A percentile compares a stretch with the other conserved stretches of the same genome.
Evolutionary conservation across 2,329 filamentous ascomycete genomes (phyloP).

Genomic region (Coleophoma cylindrospora): DNA sequence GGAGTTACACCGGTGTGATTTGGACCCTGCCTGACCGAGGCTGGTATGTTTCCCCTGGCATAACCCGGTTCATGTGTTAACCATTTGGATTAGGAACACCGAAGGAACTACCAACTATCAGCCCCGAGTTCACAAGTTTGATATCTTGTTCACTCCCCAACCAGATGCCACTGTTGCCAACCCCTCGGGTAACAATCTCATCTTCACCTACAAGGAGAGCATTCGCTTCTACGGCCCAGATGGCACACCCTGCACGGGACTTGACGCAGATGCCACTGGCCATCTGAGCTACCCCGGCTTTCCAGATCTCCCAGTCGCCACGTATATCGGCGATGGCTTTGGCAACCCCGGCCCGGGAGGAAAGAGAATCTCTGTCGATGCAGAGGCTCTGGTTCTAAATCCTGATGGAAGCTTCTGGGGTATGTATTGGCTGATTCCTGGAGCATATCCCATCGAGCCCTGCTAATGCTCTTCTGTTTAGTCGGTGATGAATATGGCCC

Average conservation of each 20-base stretch:
- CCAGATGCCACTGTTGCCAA: conserved; percentile 42
- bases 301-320: conserved; percentile 56
- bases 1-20: conserved; percentile 52
- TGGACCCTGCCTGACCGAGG: conserved; percentile 64
- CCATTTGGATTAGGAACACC: conserved; percentile 48
- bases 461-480: conserved; percentile 12
- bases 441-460: too few relatives aligned
- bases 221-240: conserved; percentile 59
- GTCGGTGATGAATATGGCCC: conserved; percentile 63
- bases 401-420: conserved; percentile 58
- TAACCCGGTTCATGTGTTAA: neutral
- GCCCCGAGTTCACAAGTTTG: conserved; percentile 63
- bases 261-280: conserved; percentile 54
- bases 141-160: conserved; percentile 50
- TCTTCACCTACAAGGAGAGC: conserved; percentile 58
- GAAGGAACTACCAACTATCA: conserved; percentile 66
- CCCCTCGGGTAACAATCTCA: conserved; percentile 55
- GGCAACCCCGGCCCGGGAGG: conserved; percentile 56
- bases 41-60: conserved; percentile 38
- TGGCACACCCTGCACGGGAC: conserved; percentile 56
- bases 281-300: conserved; percentile 51
- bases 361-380: conserved; percentile 54
- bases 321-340: conserved; percentile 63
- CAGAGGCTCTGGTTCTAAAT: conserved; percentile 61
- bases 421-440: conserved; percentile 25